Evolutionary conservation across 2,329 filamentous ascomycete species (phyloP).

Genomic region (Penicillium italicum): DNA sequence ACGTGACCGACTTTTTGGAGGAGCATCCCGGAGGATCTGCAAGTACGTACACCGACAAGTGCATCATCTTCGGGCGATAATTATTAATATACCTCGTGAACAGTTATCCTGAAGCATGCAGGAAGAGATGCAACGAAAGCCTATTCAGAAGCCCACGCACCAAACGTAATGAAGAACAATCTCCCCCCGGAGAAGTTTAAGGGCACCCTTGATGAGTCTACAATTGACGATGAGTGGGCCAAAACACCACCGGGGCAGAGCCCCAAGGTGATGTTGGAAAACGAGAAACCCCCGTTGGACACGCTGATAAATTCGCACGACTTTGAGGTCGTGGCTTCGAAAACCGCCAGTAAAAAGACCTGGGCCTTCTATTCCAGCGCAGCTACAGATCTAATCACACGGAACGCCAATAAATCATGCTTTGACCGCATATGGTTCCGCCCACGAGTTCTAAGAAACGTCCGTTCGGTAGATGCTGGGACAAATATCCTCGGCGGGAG

Average conservation of each 20-base stretch:
- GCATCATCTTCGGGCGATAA: neutral
- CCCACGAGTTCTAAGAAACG: slow-evolving; percentile 56
- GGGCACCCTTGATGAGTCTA: slow-evolving; percentile 49
- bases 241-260: slow-evolving; percentile 39
- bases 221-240: slow-evolving; percentile 50
- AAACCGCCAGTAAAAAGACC: slow-evolving; percentile 58
- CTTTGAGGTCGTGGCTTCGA: slow-evolving; percentile 56
- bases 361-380: slow-evolving; percentile 68
- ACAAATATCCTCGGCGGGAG: slow-evolving; percentile 55
- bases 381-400: slow-evolving; percentile 60
- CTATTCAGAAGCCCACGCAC: slow-evolving; percentile 47
- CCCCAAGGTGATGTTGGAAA: slow-evolving; percentile 24
- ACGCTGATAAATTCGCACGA: slow-evolving; percentile 58
- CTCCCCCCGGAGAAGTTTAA: slow-evolving; percentile 46
- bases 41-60: slow-evolving; percentile 31
- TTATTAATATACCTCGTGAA: neutral
- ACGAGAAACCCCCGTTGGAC: slow-evolving; percentile 51
- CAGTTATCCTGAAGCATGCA: slow-evolving; percentile 47
- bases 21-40: slow-evolving; percentile 59
- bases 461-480: slow-evolving; percentile 50
- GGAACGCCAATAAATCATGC: slow-evolving; percentile 52
- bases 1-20: slow-evolving; percentile 63
- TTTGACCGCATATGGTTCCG: slow-evolving; percentile 58
- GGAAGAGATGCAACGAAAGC: slow-evolving; percentile 46
- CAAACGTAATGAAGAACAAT: slow-evolving; percentile 46